A percentile compares a stretch with the other conserved stretches of the same genome.
phyloP scores from a whole-genome alignment of 176 grass and related monocot species.

The Miscanthus lutarioriparius region DNA sequence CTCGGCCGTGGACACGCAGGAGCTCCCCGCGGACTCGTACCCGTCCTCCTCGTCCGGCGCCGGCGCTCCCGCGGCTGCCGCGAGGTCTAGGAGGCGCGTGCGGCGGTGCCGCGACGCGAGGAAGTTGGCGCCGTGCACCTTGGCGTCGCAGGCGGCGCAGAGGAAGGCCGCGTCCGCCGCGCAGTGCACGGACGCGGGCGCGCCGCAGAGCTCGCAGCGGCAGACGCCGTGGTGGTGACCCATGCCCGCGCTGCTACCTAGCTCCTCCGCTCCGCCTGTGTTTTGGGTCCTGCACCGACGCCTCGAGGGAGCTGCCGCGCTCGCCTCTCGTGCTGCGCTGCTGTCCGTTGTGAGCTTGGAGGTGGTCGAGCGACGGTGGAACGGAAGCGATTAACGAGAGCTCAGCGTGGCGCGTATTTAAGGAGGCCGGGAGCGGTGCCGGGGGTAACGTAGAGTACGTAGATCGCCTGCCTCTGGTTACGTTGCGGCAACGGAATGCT shows the following conservation, averaged over 20 bases:
- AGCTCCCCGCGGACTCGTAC: constrained; percentile 11
- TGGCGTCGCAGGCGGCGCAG: constrained; percentile 64
- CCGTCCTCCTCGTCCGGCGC: not conserved
- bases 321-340: not conserved
- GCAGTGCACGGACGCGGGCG: constrained; percentile 67
- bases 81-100: constrained; percentile 2
- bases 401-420: constrained; percentile 24
- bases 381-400: not conserved
- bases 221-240: not conserved
- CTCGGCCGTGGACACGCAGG: constrained; percentile 37
- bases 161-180: constrained; percentile 71
- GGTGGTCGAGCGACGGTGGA: not conserved
- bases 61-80: not conserved
- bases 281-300: not conserved
- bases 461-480: not conserved
- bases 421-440: not conserved
- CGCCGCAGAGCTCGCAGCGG: constrained; percentile 62
- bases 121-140: constrained; percentile 91
- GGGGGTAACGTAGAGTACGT: no score
- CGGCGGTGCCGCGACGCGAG: constrained; percentile 79
- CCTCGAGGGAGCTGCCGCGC: not conserved
- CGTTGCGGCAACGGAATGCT: constrained; percentile 12
- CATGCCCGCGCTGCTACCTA: not conserved
- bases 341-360: not conserved
- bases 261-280: not conserved